phyloP scores from a whole-genome alignment of 345 rosid genomes.

The Geranium brycei region DNA sequence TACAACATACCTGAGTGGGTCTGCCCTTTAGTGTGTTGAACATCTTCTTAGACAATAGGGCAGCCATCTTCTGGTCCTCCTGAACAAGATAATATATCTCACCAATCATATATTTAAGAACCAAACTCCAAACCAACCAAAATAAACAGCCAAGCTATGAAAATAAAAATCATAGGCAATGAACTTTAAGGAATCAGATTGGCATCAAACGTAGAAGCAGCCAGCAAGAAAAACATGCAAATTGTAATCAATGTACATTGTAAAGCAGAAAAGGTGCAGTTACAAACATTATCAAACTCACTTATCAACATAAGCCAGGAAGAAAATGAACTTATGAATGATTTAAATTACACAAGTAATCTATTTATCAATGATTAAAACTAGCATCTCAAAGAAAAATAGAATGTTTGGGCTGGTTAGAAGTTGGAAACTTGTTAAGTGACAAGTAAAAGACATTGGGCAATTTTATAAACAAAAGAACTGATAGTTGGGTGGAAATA shows the following conservation, averaged over 20 bases:
- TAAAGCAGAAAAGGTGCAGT: background rate
- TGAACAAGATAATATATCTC: slow-evolving; percentile 16
- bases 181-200: background rate
- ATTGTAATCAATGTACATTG: background rate
- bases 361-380: background rate
- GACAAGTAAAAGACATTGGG: background rate
- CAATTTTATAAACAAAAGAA: background rate
- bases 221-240: background rate
- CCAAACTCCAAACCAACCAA: background rate
- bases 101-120: background rate
- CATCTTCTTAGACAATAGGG: slow-evolving; percentile 59
- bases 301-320: background rate
- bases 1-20: slow-evolving; percentile 69
- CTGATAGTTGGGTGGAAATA: background rate
- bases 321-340: background rate
- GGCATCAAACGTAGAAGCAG: background rate
- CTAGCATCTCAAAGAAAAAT: background rate
- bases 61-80: slow-evolving; percentile 84
- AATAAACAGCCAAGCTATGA: background rate
- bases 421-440: background rate
- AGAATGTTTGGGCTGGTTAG: background rate
- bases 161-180: background rate
- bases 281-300: background rate
- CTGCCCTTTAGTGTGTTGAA: slow-evolving; percentile 80
- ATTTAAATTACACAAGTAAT: background rate